Evolutionary conservation across 306 rosid genomes (phyloP), one percentile per base, ranked within the genome.

Genomic region (Quercus rubra): DNA sequence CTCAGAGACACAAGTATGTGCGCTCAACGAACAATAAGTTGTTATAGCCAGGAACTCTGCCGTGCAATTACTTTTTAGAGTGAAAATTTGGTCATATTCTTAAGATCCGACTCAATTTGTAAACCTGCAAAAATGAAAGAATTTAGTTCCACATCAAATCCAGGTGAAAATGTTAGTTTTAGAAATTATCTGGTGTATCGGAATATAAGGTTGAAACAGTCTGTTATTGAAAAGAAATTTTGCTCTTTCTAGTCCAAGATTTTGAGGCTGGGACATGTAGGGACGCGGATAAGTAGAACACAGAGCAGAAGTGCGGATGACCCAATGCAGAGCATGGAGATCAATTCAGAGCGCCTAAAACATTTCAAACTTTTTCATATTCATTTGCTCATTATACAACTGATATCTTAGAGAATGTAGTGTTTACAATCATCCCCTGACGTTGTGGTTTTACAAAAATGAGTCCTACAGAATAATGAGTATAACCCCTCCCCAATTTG

Each of bases 91-190:
- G 77, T 90, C 81, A 91, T 78, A 92, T 81, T 88, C 99, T 88
- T 74, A 94, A 86, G 78, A 94, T 92, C 63, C 98, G 88, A 74
- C 74, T 88, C 78, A 92, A 82, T 81, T 92, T 92, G 82, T 91
- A 92, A 84, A 90, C 99, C 99, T 94, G 87, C 72, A 82, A 73
- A 73, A 30, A 11, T 30, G 64, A 66, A 25, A 15, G 28, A 57
- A 76, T 15, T 71, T 61, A 33, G 21, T 13, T 46, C 70, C 61
- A 51, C 73, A 49, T 46, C 38, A 77, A 18, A 79, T 27, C 58
- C 49, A 74, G 3, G 18, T 70, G 17, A 67, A 70, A 71, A 43
- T 59, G 55, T 41, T 20, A 33, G 38, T 35, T 66, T 23, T 13
- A 68, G 25, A 55, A 70, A 62, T 38, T 20, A 62, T 61, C 35